These are phyloP conservation scores for Pelargonium cotyledonis DNA, from an alignment of 441 rosid species.

Conservation along the genomic window DNA sequence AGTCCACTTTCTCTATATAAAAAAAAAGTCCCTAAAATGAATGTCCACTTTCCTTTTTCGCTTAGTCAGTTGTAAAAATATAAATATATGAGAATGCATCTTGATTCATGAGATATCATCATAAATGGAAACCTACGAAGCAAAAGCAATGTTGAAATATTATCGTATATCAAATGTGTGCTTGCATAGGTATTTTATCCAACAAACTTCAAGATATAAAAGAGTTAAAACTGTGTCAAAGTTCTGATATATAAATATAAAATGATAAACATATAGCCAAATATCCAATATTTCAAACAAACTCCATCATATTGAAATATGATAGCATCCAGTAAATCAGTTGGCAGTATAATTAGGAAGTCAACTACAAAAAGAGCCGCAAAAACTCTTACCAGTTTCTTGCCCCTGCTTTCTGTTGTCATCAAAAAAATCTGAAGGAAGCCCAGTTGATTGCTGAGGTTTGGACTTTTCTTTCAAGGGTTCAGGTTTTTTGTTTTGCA, in stretches of 20 bases:
- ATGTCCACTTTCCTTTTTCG: no score
- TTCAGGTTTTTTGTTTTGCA: constrained; percentile 23
- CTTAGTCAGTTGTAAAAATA: not conserved
- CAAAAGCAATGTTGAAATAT: not conserved
- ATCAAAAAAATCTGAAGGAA: constrained; percentile 64
- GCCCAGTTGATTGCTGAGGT: constrained; percentile 39
- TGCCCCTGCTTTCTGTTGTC: constrained; percentile 27
- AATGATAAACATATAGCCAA: not conserved
- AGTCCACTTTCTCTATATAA: no score
- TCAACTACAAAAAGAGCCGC: not conserved
- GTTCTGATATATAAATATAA: no score
- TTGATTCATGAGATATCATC: not conserved
- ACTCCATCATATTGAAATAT: no score
- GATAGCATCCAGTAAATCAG: not conserved
- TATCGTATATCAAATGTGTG: not conserved
- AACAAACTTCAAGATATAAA: not conserved
- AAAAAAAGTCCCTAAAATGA: no score
- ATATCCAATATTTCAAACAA: not conserved
- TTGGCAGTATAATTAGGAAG: not conserved
- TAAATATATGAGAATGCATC: not conserved
- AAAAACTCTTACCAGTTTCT: constrained; percentile 38
- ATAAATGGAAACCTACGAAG: not conserved
- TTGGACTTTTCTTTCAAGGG: constrained; percentile 25
- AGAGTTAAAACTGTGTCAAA: not conserved
- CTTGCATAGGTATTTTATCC: not conserved